Evolutionary conservation across 169 alveolate genomes (phyloP), one percentile per base, ranked within the genome.

Genomic region (Plasmodium cynomolgi): DNA sequence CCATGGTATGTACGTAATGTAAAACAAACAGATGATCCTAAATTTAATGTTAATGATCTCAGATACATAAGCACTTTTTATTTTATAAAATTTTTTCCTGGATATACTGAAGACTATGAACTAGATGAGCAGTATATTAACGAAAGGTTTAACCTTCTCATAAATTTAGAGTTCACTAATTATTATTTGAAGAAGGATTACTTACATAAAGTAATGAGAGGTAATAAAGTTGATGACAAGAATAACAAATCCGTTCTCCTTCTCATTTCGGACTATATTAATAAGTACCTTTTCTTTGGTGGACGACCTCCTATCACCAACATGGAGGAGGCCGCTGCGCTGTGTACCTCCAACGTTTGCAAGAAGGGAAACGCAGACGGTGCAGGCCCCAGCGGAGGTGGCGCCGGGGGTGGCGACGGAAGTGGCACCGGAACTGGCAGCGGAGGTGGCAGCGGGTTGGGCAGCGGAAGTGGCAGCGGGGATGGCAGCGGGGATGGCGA

Each of bases 81-180:
- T 41, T 31, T 29, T 47, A 80, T 90, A 1, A 90, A 80, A 80
- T 90, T 58, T 41, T 90, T 90, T 15, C 94, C 94, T 23, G 94
- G 90, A 2, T 90, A 79, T 41, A 34, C 75, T 0, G 9, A 54
- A n/a, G 86, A 79, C 8, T 1, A 9, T 26, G 91, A 90, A 23
- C 37, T 80, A 15, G 91, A 90, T 33, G 44, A 34, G 4, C 17
- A 56, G 4, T 20, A 34, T 41, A 79, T 90, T 34, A 29, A 80
- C 0, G 90, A 71, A 20, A 80, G 56, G 23, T 73, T 90, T 26
- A 17, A 90, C 23, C 54, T 90, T 1, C 75, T 90, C 4, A 62
- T 71, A 1, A 62, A 62, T n/a, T 44, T 80, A 0, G 94, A 90
- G n/a, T 58, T 79, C 9, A 44, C 91, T 2, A 90, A 80, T 41